Evolutionary conservation across 2,329 filamentous ascomycete genomes (phyloP).

Genomic region (Ophiostoma ulmi): DNA sequence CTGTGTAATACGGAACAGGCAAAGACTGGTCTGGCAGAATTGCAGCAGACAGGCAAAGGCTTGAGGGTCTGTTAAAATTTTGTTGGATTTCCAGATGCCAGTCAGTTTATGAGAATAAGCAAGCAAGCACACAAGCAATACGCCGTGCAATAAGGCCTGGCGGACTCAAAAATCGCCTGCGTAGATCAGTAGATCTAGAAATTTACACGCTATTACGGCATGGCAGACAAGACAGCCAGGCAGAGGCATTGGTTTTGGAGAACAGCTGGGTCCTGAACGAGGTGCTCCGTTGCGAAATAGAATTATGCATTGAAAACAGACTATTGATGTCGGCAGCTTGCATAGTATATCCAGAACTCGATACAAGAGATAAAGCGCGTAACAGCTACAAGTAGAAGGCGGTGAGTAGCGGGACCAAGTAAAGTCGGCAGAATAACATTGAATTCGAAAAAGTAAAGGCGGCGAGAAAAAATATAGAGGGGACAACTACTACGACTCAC

Average conservation of each 20-base stretch:
- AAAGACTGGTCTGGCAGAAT: not conserved
- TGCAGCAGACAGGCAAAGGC: not conserved
- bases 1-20: not conserved
- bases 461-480: conserved; percentile 10
- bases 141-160: not conserved
- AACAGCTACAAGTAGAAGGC: not conserved
- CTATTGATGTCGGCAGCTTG: not conserved
- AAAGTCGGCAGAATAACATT: conserved; percentile 17
- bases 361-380: not conserved
- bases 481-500: not conserved
- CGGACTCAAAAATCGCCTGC: not conserved
- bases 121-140: not conserved
- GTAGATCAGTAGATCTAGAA: conserved; percentile 1
- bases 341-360: not conserved
- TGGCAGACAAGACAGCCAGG: not conserved
- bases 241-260: not conserved
- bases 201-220: not conserved
- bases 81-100: not conserved
- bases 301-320: not conserved
- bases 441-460: conserved; percentile 19
- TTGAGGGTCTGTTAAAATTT: not conserved
- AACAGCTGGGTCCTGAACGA: not conserved
- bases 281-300: not conserved
- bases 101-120: not conserved
- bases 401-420: conserved; percentile 5